Conservation (phyloP, 805 yeast genomes). For the Brettanomyces custersianus region DNA sequence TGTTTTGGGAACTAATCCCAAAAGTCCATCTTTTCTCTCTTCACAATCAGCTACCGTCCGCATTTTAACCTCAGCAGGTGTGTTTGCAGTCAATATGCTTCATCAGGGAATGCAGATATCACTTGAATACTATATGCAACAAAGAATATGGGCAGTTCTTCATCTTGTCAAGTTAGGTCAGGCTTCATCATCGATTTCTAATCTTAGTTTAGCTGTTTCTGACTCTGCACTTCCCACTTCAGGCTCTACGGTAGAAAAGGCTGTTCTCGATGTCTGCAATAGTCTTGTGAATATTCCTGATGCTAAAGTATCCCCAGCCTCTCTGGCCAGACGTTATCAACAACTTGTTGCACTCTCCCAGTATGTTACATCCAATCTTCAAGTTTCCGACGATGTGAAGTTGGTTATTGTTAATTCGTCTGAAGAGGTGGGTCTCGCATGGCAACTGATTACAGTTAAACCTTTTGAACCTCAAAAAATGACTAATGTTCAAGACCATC, state of each 20-base stretch:
- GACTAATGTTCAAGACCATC: background rate
- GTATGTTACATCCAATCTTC: constrained; percentile 16
- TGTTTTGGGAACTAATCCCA: constrained; percentile 28
- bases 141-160: too few species aligned
- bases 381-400: constrained; percentile 7
- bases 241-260: constrained; percentile 41
- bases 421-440: constrained; percentile 12
- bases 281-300: constrained; percentile 54
- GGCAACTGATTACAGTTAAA: background rate
- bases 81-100: too few species aligned
- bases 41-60: too few species aligned
- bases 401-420: constrained; percentile 9
- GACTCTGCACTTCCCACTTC: too few species aligned
- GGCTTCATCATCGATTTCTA: constrained; percentile 10
- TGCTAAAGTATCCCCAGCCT: constrained; percentile 41
- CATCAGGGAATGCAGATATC: too few species aligned
- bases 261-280: constrained; percentile 40
- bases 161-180: too few species aligned
- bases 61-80: too few species aligned
- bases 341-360: constrained; percentile 17
- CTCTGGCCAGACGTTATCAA: constrained; percentile 31
- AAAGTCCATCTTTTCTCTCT: too few species aligned
- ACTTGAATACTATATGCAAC: too few species aligned
- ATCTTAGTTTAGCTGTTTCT: constrained; percentile 28
- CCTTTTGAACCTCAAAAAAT: constrained; percentile 1